Evolutionary conservation across 352 stramenopile species (phyloP).

Genomic region (Phytophthora chlamydospora): DNA sequence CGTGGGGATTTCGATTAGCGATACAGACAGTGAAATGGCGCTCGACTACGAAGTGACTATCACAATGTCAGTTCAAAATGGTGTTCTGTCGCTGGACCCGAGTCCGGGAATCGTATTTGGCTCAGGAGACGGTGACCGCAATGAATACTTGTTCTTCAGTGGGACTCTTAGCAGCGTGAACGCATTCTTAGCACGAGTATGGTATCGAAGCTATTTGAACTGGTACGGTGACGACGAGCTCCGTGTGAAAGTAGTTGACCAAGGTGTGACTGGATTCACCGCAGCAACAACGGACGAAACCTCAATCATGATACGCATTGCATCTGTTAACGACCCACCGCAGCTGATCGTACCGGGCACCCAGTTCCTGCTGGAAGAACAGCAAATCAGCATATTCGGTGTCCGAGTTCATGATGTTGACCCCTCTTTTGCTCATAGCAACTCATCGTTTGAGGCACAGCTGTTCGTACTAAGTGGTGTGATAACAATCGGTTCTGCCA

Average conservation of each 20-base stretch:
- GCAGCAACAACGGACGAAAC: constrained; percentile 41
- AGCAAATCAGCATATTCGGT: constrained; percentile 71
- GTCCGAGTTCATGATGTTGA: constrained; percentile 69
- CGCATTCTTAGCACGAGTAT: constrained; percentile 45
- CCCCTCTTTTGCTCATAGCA: constrained; percentile 32
- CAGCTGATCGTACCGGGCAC: constrained; percentile 55
- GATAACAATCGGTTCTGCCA: constrained; percentile 41
- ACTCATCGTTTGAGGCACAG: constrained; percentile 62
- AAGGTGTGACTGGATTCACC: constrained; percentile 69
- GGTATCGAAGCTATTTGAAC: constrained; percentile 70
- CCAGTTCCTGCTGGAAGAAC: constrained; percentile 64
- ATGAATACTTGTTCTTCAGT: constrained; percentile 73
- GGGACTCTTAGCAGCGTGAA: constrained; percentile 70
- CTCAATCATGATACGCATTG: constrained; percentile 44
- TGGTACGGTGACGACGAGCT: constrained; percentile 78
- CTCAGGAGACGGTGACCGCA: constrained; percentile 48
- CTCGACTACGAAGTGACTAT: constrained; percentile 71
- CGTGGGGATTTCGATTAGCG: constrained; percentile 45
- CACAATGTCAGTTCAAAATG: constrained; percentile 59
- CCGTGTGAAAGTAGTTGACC: constrained; percentile 58
- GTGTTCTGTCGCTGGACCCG: constrained; percentile 55
- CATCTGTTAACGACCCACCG: constrained; percentile 69
- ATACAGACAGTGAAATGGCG: constrained; percentile 55
- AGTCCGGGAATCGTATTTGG: constrained; percentile 69
- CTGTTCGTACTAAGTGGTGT: constrained; percentile 62